A percentile compares a stretch with the other conserved stretches of the same genome.
These are phyloP conservation scores for Cladosporium sp. DNA, from an alignment of 2,329 filamentous ascomycete genomes.

Conservation along the genomic window DNA sequence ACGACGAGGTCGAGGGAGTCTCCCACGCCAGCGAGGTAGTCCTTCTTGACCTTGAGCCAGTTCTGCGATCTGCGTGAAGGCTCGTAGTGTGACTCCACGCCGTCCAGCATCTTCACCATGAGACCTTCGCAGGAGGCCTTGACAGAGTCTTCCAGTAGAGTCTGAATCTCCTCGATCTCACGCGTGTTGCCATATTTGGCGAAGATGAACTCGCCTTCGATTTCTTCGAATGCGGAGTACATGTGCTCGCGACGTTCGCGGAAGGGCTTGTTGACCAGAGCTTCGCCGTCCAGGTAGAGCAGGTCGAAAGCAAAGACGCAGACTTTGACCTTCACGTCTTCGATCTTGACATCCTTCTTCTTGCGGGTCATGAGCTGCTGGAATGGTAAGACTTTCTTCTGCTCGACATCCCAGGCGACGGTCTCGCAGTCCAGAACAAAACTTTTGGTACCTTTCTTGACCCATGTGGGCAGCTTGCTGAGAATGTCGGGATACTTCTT, in stretches of 20 bases:
- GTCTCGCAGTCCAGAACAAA: conserved; percentile 99
- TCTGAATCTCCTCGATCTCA: conserved; percentile 90
- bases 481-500: conserved; percentile 98
- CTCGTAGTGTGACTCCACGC: conserved; percentile 88
- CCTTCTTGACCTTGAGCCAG: conserved; percentile 99
- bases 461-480: conserved; percentile 81
- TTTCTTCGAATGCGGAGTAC: conserved; percentile 67
- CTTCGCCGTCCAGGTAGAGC: conserved; percentile 86
- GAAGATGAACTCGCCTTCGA: conserved; percentile 89
- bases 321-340: conserved; percentile 94
- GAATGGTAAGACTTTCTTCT: conserved; percentile 96
- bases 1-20: conserved; percentile 97
- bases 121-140: conserved; percentile 95
- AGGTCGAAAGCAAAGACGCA: conserved; percentile 97
- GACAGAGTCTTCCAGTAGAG: conserved; percentile 88
- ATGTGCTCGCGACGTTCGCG: conserved; percentile 80
- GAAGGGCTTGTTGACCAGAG: conserved; percentile 82
- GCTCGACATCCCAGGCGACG: conserved; percentile 90
- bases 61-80: conserved; percentile 95
- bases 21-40: conserved; percentile 90
- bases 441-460: conserved; percentile 84
- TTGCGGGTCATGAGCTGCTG: conserved; percentile 98
- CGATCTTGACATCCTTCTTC: conserved; percentile 91
- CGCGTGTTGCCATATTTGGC: conserved; percentile 84
- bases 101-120: conserved; percentile 99